Evolutionary conservation across 768 basidiomycete species (phyloP).

Genomic region (Candolleomyces aberdarensis): DNA sequence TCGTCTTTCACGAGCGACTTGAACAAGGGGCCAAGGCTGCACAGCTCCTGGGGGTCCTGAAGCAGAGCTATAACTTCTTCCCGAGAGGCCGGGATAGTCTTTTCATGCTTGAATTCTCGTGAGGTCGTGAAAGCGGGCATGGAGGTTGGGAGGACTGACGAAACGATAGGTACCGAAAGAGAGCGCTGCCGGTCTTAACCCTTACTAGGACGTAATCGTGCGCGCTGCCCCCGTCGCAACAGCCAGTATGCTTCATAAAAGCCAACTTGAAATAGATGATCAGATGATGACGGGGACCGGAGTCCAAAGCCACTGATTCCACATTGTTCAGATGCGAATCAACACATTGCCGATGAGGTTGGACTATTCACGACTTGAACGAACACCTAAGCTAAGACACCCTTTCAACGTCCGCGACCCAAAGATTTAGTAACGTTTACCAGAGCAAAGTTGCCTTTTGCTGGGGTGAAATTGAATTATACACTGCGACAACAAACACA

Average conservation of each 20-base stretch:
- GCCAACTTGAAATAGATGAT: no score
- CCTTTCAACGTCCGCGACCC: no score
- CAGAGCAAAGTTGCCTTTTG: neutral
- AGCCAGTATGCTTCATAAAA: no score
- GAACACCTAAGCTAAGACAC: no score
- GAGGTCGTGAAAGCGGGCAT: neutral
- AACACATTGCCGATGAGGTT: no score
- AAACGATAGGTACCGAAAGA: neutral
- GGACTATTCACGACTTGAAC: no score
- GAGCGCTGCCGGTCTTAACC: neutral
- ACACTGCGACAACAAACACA: constrained; percentile 51
- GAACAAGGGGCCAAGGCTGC: neutral
- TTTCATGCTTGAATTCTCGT: neutral
- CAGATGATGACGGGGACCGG: no score
- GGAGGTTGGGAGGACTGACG: neutral
- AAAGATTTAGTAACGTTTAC: no score
- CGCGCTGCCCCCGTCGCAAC: no score
- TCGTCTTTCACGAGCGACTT: neutral
- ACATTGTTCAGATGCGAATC: no score
- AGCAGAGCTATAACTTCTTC: neutral
- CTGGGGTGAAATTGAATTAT: neutral
- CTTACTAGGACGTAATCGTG: no score
- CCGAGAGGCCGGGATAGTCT: neutral
- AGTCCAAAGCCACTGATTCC: no score
- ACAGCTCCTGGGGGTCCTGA: neutral